Evolutionary conservation across 805 yeast species (phyloP), one percentile per base, ranked within the genome.

Genomic region (Barnettozyma siamensis): DNA sequence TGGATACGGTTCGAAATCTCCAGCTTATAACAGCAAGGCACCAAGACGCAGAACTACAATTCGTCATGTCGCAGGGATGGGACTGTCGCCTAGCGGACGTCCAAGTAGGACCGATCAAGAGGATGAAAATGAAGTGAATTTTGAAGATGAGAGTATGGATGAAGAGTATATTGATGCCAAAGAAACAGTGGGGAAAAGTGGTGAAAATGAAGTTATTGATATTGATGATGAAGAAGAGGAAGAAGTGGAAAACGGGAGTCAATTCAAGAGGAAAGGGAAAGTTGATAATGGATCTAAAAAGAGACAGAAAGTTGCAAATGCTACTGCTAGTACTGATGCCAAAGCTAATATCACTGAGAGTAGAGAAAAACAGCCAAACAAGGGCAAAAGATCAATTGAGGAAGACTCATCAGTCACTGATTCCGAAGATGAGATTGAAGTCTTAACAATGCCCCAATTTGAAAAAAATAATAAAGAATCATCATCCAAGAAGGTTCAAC

Each of bases 341-440:
- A n/a, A n/a, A n/a, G n/a, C n/a, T n/a, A n/a, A n/a, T n/a, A 21
- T 21, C 24, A 7, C 24, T 21, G 9, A 21, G 21, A 33, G 17
- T 21, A 10, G 7, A n/a, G 11, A 23, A 7, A 7, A 23, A 23
- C 7, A 10, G 26, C 10, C 10, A 23, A 23, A 7, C 10, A 7
- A 23, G 10, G 10, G 26, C 7, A 10, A 23, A 23, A 7, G 6
- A 26, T 9, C 5, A 9, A 5, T 26, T 26, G 12, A 13, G 11
- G 35, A 21, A 17, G 12, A 7, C 17, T 9, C 20, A 16, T 9
- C 8, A 15, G 35, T 19, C 8, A 16, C 23, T 29, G 31, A 29
- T 29, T 29, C 31, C 31, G 35, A 35, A 13, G 32, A 30, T 18
- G 38, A 35, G 15, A 32, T 40, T 32, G 36, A 35, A 26, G n/a